Percentiles rank a stretch among this genome's conserved stretches.
Conservation (phyloP, 345 rosid genomes). For the Arabidopsis arenosa region DNA sequence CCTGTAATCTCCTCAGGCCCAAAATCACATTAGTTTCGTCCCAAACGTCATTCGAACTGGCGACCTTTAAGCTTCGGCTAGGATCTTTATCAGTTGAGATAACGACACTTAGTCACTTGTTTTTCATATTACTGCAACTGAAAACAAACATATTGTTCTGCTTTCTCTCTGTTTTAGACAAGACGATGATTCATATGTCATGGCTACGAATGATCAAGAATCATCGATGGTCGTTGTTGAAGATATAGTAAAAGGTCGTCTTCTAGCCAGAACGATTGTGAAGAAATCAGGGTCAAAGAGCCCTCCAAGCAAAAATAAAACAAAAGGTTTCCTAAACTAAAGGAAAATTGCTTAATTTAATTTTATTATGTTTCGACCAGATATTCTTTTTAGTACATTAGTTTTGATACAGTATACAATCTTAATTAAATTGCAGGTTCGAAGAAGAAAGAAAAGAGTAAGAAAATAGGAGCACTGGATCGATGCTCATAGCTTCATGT, state of each 20-base stretch:
- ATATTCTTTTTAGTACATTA: not conserved
- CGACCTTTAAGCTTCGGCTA: too few relatives aligned
- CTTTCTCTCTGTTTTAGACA: constrained; percentile 21
- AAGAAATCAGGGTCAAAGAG: constrained; percentile 5
- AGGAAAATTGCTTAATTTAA: not conserved
- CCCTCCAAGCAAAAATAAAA: not conserved
- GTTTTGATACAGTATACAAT: not conserved
- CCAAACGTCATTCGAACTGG: too few relatives aligned
- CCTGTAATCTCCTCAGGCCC: too few relatives aligned
- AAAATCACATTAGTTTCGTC: too few relatives aligned
- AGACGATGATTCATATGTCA: constrained; percentile 18
- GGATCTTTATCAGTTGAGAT: too few relatives aligned
- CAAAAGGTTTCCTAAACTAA: not conserved
- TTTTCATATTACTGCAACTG: not conserved
- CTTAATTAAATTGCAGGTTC: constrained; percentile 20
- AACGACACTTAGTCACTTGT: not conserved
- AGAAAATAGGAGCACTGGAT: constrained; percentile 7
- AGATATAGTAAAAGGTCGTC: constrained; percentile 5
- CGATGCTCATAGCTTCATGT: not conserved
- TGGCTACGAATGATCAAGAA: constrained; percentile 13
- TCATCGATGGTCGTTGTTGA: not conserved
- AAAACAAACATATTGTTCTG: not conserved
- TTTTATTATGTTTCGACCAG: not conserved
- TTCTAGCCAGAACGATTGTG: constrained; percentile 11
- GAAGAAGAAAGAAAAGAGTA: not conserved